Conservation (phyloP, 179 eudicot species). For the Actinidia arguta region DNA sequence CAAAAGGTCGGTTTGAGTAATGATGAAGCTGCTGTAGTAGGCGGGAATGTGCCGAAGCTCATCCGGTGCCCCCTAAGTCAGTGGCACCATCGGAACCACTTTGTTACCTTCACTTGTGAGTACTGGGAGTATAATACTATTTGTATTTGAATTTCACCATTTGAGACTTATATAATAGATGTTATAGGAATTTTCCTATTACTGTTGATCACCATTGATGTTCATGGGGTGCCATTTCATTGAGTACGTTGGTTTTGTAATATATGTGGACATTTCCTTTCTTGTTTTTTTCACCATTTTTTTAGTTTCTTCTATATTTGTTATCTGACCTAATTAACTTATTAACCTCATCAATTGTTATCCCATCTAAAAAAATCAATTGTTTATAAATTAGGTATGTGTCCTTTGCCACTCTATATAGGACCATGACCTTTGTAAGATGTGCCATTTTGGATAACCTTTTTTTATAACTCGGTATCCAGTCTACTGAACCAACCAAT, state of each 20-base stretch:
- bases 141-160: background rate
- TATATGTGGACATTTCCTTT: background rate
- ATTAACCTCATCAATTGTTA: background rate
- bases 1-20: conserved; percentile 50
- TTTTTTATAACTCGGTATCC: background rate
- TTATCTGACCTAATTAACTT: background rate
- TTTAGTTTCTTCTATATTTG: background rate
- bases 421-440: background rate
- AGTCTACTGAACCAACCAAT: too few relatives aligned
- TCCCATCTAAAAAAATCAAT: background rate
- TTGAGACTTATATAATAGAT: background rate
- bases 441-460: background rate
- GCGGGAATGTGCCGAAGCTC: conserved; percentile 80
- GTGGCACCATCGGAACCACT: conserved; percentile 80
- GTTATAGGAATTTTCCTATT: background rate
- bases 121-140: background rate
- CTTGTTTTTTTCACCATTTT: background rate
- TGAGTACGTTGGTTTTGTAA: background rate
- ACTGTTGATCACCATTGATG: background rate
- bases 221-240: background rate
- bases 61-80: conserved; percentile 69
- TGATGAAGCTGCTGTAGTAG: conserved; percentile 92
- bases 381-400: background rate
- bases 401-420: background rate
- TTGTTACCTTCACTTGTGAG: conserved; percentile 59